Conservation (phyloP, 2,329 filamentous ascomycete genomes). For the Sarocladiaceae sp. region DNA sequence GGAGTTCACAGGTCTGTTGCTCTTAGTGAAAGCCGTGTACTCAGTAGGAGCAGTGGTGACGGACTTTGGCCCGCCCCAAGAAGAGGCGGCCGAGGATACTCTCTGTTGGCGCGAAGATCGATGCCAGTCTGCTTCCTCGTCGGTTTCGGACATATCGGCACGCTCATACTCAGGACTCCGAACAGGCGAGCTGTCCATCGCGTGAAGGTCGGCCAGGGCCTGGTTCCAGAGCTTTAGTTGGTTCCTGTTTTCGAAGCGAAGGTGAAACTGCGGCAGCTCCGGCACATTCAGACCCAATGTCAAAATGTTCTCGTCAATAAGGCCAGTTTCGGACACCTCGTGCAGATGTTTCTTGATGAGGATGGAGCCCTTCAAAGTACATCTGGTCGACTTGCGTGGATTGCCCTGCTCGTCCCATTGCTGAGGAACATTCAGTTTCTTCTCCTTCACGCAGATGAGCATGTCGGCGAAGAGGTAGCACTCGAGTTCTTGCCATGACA, state of each 20-base stretch:
- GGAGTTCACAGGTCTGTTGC: slow-evolving; percentile 37
- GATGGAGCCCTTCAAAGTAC: slow-evolving; percentile 93
- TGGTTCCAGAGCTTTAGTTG: slow-evolving; percentile 89
- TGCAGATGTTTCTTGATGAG: slow-evolving; percentile 97
- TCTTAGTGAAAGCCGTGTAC: slow-evolving; percentile 68
- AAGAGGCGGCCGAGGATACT: slow-evolving; percentile 75
- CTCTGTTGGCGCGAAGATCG: slow-evolving; percentile 53
- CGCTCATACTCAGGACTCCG: slow-evolving; percentile 74
- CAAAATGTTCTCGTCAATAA: slow-evolving; percentile 71
- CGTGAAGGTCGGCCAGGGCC: slow-evolving; percentile 76
- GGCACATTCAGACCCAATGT: slow-evolving; percentile 86
- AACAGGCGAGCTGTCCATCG: slow-evolving; percentile 55
- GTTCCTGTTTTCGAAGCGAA: slow-evolving; percentile 76
- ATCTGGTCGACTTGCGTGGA: slow-evolving; percentile 62
- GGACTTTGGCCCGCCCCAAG: slow-evolving; percentile 75
- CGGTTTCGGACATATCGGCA: slow-evolving; percentile 69
- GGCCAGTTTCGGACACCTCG: slow-evolving; percentile 68
- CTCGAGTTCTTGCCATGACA: slow-evolving; percentile 95
- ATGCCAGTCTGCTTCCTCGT: slow-evolving; percentile 79
- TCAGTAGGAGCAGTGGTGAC: slow-evolving; percentile 85
- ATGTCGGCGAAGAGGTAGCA: slow-evolving; percentile 97
- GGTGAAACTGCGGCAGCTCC: slow-evolving; percentile 89
- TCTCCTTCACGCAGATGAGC: slow-evolving; percentile 99
- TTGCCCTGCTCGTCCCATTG: slow-evolving; percentile 60
- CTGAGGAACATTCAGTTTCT: slow-evolving; percentile 57